Base-by-base conservation (phyloP, 371 early-diverging fungal genomes). In the Blakeslea trispora region DNA sequence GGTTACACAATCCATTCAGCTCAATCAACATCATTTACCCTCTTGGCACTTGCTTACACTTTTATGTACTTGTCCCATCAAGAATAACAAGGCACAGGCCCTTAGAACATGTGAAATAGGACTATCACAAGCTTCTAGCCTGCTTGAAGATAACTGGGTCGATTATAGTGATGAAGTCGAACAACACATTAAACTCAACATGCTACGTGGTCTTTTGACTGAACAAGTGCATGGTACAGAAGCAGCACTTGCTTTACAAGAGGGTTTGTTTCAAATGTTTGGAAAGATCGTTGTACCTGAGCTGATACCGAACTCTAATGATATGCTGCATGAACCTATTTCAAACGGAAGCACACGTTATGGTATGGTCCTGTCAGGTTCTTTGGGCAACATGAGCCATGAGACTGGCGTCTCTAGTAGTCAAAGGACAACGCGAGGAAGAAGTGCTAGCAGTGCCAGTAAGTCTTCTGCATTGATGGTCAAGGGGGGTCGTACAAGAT, bases 21-120 rank as follows among this genome's bases (percentile, higher is more conserved):
- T 83, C 37, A 83, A 92, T 28, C 61, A 89, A 0, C 52, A 64
- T 0, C 77, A 87, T 57, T 75, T 89, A 17, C 82, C 89, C 5
- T 89, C 93, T 1, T 96, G 94, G 94, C 92, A 96, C 67, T 69
- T 96, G 22, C 66, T 96, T 18, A 88, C 84, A 0, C 75, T 95
- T 41, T 63, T 92, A 19, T 75, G 89, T 15, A 86, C 91, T 2
- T 82, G 87, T 17, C 75, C 75, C 17, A 50, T 54, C 5, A 71
- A 65, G 40, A 55, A 63, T 17, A 65, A 60, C 42, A 19, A 63
- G 17, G 31, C 43, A 0, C 72, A 84, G 54, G 95, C 92, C 0
- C 59, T 91, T 45, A 76, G 81, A 42, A 79, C 92, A 11, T 91
- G 89, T 63, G 82, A 91, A 39, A 78, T 86, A 3, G 94, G 88